Evolutionary conservation across 75 land plant genomes (phyloP), one percentile per base, ranked within the genome.

Genomic region (Larix kaempferi): DNA sequence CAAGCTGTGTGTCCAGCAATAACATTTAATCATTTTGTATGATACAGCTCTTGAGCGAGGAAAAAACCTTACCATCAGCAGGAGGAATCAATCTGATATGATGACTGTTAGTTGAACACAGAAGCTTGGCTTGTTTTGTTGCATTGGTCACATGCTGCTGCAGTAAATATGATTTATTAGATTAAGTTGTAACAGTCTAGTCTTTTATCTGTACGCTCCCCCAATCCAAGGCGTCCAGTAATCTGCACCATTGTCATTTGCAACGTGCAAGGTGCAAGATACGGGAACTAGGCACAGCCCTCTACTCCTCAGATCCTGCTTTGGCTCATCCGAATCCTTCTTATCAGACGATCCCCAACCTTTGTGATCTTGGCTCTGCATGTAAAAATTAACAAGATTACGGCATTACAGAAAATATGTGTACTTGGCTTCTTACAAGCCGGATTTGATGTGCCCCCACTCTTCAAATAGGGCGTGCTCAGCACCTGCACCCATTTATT

Each of bases 251-350:
- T 86, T 88, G 64, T 86, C 88, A 75, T 83, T 88, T 22, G 80
- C 88, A 27, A 88, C 90, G 13, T 78, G 86, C 16, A 84, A 74
- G 63, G 86, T 90, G 77, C 84, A 84, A 49, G 92, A 81, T 10
- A 90, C 73, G 4, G 92, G 92, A 52, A 90, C 88, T 29, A 90
- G 71, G 66, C 92, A 89, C 44, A 89, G 73, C 69, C 91, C 91
- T 85, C 89, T 84, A 80, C 91, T 87, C 80, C 83, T 88, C 77
- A 90, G 74, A 62, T 90, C 92, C 74, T 85, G 81, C 72, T 72
- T 81, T 5, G 77, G 65, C 17, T 80, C 85, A 49, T 64, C 57
- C 10, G 54, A 52, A 25, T 72, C 82, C 59, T 76, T 78, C 39
- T 67, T 49, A n/a, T 69, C 72, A 69, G 49, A 69, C 41, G 72